Base-by-base conservation (phyloP, 345 rosid species). In the Corchorus capsularis region DNA sequence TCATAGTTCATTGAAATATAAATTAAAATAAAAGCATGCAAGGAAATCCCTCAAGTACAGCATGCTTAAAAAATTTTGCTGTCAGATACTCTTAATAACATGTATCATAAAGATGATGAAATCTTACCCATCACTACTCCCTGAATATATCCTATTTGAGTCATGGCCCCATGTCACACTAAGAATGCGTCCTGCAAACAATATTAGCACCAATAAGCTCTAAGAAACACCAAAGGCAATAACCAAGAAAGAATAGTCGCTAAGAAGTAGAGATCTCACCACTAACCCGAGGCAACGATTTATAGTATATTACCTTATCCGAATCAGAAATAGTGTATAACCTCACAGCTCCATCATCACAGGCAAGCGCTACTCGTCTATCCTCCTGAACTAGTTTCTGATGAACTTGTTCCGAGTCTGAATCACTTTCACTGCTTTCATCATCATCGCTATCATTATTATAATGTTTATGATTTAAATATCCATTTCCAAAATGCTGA, bases 61-160 rank as follows among this genome's bases (percentile, higher is more conserved):
- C 5, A 50, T 17, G 55, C 37, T 32, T 10, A 45, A 52, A 15
- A 10, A 39, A 4, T 13, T 72, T 41, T 39, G 2, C 22, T 39
- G 50, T 55, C 63, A 3, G 34, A 56, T 72, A 55, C 13, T 20
- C 49, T 37, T 3, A 39, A 39, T 39, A 20, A 56, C 41, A 15
- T 41, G 46, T 43, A 75, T 20, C 39, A 41, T 53, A 65, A n/a
- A 63, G 8, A 22, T 47, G 22, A 46, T 5, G 56, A n/a, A 76
- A 80, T 80, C 98, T 79, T 77, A 95, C 98, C 99, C 99, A 79
- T 95, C 90, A 73, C 99, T 95, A 65, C 93, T 91, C 78, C 97
- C 99, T 10, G 96, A 90, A 82, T 86, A 95, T 49, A 95, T 76
- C 79, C 78, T 85, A 67, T 70, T 83, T 15, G 87, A 91, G 69